Evolutionary conservation across 2,329 filamentous ascomycete genomes (phyloP), one percentile per base, ranked within the genome.

Genomic region (Epichloe coenophiala): DNA sequence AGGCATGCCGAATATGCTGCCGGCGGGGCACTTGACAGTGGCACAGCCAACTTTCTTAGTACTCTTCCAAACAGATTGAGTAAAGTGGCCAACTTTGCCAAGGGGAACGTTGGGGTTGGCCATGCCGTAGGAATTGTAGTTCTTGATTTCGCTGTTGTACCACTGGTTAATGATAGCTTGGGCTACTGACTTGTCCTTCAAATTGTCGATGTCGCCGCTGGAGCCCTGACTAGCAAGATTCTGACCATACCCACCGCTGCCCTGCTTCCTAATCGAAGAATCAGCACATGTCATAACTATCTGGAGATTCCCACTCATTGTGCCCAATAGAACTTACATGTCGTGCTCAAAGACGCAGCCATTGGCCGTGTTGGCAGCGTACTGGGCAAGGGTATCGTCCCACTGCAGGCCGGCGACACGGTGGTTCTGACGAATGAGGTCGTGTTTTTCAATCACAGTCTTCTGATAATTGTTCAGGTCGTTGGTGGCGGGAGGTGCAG

Each of bases 391-490:
- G 42, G 70, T 69, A 8, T 70, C 62, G 59, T 83, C 76, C 85
- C 87, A 97, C 47, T 61, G 63, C 44, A 96, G 63, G 43, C 71
- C 75, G 21, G 68, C 62, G 37, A 80, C 81, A 17, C 83, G 84
- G 76, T 96, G 88, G 72, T 93, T 94, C 62, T 74, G 65, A 56
- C 93, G 90, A 70, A 93, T 87, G 49, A 84, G 61, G 71, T 96
- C 96, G 82, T 97, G 93, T 64, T 87, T 80, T 59, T 82, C 73
- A 47, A 91, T 60, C 47, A 75, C 74, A 13, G 68, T 63, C 51
- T 64, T 64, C 51, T 59, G 37, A 52, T 72, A 68, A 49, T 65
- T 56, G 41, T 51, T 51, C 37, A 41, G n/a, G 39, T 19, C 43
- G 21, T 23, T 9, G 12, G 49, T 19, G 27, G 8, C 4, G 15